Evolutionary conservation across 192 early-diverging fungal species (phyloP).

Genomic region (Podila horticola): DNA sequence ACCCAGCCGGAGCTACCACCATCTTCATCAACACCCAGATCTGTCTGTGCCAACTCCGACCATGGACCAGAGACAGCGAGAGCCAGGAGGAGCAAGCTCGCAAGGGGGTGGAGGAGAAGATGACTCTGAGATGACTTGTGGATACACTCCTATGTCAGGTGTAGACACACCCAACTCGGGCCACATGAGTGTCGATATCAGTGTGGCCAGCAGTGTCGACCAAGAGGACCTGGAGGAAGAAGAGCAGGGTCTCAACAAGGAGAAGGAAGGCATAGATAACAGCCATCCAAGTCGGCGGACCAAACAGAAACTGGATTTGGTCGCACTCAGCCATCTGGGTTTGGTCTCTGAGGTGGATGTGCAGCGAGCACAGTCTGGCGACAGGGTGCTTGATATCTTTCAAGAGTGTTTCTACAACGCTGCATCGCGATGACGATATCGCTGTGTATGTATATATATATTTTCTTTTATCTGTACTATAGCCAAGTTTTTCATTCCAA

Average conservation of each 20-base stretch:
- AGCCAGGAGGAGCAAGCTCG: too few species aligned
- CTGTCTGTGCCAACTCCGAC: too few species aligned
- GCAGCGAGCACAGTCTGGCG: conserved; percentile 6
- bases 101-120: not conserved
- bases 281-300: not conserved
- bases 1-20: not conserved
- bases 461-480: not conserved
- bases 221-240: conserved; percentile 21
- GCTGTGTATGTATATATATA: not conserved
- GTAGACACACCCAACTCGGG: conserved; percentile 1
- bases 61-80: not conserved
- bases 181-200: conserved; percentile 19
- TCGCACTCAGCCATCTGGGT: not conserved
- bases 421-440: not conserved
- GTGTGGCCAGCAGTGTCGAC: conserved; percentile 8
- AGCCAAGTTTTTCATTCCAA: too few species aligned
- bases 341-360: not conserved
- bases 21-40: too few species aligned
- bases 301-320: conserved; percentile 1
- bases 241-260: not conserved
- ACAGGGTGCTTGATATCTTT: conserved; percentile 33
- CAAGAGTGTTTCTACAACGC: conserved; percentile 51
- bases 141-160: too few species aligned
- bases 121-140: not conserved
- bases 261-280: conserved; percentile 5